phyloP scores from a whole-genome alignment of 2,329 filamentous ascomycete genomes.

The Paracamarosporium sp. region DNA sequence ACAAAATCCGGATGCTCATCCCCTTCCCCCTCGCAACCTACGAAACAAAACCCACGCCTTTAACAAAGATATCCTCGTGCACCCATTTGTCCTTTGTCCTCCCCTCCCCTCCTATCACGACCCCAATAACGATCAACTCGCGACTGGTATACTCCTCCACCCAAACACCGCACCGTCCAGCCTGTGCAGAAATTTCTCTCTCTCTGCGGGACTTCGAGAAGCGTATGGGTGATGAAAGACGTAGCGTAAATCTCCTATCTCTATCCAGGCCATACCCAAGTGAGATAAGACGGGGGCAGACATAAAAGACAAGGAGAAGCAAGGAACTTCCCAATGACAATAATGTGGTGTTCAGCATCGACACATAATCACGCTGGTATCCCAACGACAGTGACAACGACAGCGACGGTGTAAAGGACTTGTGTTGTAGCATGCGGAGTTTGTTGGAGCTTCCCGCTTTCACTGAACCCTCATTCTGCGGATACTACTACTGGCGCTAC shows the following conservation, averaged over 20 bases:
- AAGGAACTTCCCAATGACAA: background rate
- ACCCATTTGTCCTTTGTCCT: too few species aligned
- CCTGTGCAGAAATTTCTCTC: too few species aligned
- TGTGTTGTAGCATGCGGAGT: background rate
- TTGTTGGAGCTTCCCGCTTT: background rate
- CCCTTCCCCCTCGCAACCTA: background rate
- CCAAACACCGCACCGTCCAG: too few species aligned
- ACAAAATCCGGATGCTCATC: too few species aligned
- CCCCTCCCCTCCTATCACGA: too few species aligned
- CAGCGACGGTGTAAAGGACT: background rate
- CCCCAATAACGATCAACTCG: background rate
- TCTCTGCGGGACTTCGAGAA: too few species aligned
- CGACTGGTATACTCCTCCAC: background rate
- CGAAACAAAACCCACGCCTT: background rate
- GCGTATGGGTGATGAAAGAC: too few species aligned
- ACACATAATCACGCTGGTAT: background rate
- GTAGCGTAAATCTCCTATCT: too few species aligned
- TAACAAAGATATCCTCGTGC: background rate
- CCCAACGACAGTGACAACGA: background rate
- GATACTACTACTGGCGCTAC: background rate
- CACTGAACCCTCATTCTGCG: background rate
- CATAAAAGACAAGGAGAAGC: background rate
- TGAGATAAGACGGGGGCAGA: too few species aligned
- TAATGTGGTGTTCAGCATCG: background rate
- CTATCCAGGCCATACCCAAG: too few species aligned